A percentile compares a stretch with the other conserved stretches of the same genome.
phyloP scores from a whole-genome alignment of 139 green algal genomes.

The Ostreobium quekettii region DNA sequence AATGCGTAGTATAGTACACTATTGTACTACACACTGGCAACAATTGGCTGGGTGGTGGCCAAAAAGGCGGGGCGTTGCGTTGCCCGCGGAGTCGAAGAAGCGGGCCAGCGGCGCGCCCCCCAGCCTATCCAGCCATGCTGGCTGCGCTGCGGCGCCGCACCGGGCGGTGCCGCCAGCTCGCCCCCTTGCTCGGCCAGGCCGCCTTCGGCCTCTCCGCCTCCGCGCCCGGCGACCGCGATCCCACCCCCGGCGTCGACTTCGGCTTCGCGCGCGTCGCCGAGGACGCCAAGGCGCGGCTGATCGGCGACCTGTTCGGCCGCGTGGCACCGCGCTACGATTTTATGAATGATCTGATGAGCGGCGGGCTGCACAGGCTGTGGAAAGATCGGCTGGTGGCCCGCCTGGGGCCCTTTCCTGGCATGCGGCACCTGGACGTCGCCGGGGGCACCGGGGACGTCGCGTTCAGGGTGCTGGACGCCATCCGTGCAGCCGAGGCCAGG shows the following conservation, averaged over 20 bases:
- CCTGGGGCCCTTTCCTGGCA: conserved; percentile 71
- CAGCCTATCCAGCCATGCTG: no score
- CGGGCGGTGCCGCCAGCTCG: no score
- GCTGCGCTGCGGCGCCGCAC: no score
- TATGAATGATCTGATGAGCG: conserved; percentile 99
- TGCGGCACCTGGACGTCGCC: conserved; percentile 92
- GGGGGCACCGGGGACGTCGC: conserved; percentile 94
- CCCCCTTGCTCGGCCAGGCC: not conserved
- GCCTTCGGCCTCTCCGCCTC: not conserved
- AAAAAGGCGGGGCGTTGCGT: no score
- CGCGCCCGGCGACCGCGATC: no score
- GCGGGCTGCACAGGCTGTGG: conserved; percentile 90
- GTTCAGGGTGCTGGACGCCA: conserved; percentile 60
- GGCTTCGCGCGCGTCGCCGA: conserved; percentile 56
- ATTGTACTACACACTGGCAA: no score
- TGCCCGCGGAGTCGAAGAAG: no score
- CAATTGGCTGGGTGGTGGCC: no score
- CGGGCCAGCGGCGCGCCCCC: no score
- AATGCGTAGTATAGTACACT: no score
- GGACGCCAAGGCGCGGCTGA: conserved; percentile 58
- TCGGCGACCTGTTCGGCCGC: conserved; percentile 81
- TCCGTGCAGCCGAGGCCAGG: conserved; percentile 40
- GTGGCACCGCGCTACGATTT: conserved; percentile 90
- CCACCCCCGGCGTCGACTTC: not conserved
- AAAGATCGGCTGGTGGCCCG: conserved; percentile 81